phyloP scores from a whole-genome alignment of 169 alveolate species.

The Cryptosporidium xiaoi region DNA sequence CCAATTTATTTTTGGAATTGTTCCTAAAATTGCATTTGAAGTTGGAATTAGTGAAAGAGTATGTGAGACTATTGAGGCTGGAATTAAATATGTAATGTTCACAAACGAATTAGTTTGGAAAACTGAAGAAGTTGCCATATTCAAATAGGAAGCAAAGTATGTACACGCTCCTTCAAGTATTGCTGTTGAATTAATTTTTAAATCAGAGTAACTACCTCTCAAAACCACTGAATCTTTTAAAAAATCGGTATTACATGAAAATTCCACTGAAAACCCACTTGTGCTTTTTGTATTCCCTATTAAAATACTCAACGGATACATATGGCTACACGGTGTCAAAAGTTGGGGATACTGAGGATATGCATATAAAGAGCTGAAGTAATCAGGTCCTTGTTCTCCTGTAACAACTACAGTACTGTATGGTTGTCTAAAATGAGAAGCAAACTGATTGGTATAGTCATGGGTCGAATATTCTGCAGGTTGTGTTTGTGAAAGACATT shows the following conservation, averaged over 20 bases:
- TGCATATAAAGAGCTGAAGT: constrained; percentile 38
- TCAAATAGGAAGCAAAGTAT: constrained; percentile 59
- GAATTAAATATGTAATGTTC: constrained; percentile 54
- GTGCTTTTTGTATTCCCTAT: constrained; percentile 67
- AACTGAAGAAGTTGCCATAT: constrained; percentile 61
- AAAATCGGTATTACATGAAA: constrained; percentile 16
- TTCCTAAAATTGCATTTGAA: constrained; percentile 40
- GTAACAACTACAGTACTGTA: constrained; percentile 26
- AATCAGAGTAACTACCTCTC: constrained; percentile 22
- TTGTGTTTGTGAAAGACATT: constrained; percentile 1
- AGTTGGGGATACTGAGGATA: constrained; percentile 65
- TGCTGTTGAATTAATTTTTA: constrained; percentile 54
- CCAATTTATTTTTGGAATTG: constrained; percentile 47
- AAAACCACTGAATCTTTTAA: constrained; percentile 16
- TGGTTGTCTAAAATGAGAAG: constrained; percentile 64
- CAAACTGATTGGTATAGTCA: constrained; percentile 23
- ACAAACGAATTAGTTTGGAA: constrained; percentile 56
- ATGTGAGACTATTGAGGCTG: constrained; percentile 51
- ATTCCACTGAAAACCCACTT: constrained; percentile 52
- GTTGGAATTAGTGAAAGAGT: constrained; percentile 62
- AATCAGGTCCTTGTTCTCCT: constrained; percentile 71
- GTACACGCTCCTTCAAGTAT: constrained; percentile 71
- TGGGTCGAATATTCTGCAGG: constrained; percentile 44
- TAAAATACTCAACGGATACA: constrained; percentile 51
- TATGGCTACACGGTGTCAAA: constrained; percentile 51